phyloP scores from a whole-genome alignment of 176 grass and related monocot genomes.

The Puya raimondii region DNA sequence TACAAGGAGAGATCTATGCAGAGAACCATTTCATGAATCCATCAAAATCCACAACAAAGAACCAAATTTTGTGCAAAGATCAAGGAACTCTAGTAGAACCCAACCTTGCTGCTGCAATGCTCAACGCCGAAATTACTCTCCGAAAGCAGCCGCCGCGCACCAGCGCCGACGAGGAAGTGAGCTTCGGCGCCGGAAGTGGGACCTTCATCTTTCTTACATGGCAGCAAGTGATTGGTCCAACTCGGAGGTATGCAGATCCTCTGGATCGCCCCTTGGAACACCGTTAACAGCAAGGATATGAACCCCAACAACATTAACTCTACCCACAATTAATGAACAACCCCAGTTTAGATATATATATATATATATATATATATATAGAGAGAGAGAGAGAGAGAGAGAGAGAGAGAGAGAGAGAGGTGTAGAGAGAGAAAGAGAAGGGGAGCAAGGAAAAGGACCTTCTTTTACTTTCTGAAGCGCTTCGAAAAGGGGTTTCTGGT shows the following conservation, averaged over 20 bases:
- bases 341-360: slow-evolving; percentile 6
- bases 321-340: slow-evolving; percentile 10
- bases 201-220: slow-evolving; percentile 23
- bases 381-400: background rate
- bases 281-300: slow-evolving; percentile 85
- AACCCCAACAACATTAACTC: slow-evolving; percentile 95
- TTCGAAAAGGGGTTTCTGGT: slow-evolving; percentile 79
- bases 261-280: slow-evolving; percentile 63
- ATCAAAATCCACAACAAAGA: background rate
- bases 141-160: slow-evolving; percentile 46
- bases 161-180: slow-evolving; percentile 21
- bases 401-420: no score
- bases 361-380: background rate
- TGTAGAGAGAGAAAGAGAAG: background rate
- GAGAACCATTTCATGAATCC: background rate
- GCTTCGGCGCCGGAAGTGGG: background rate
- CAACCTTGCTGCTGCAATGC: slow-evolving; percentile 52
- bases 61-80: background rate
- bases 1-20: no score
- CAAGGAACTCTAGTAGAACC: background rate
- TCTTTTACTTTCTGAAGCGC: slow-evolving; percentile 93
- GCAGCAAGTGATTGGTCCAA: slow-evolving; percentile 75
- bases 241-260: slow-evolving; percentile 47
- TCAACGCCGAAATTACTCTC: slow-evolving; percentile 7
- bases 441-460: slow-evolving; percentile 33